Evolutionary conservation across 768 basidiomycete species (phyloP).

Genomic region (Kondoa subrosea): DNA sequence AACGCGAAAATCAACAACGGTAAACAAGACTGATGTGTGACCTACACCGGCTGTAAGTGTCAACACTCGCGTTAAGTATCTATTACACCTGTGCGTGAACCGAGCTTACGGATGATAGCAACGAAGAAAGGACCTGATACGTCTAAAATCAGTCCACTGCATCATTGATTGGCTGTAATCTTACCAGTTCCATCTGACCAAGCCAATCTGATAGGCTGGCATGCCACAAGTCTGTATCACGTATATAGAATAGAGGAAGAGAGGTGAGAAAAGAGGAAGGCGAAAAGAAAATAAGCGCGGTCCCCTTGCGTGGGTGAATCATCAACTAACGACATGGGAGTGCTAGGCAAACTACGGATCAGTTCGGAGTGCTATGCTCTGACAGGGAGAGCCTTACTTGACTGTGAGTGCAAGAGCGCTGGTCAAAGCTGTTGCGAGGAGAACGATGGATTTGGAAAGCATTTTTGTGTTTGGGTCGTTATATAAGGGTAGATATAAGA

Average conservation of each 20-base stretch:
- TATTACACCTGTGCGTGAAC: too few species aligned
- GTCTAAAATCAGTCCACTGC: background rate
- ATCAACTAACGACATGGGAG: background rate
- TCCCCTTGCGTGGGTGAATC: background rate
- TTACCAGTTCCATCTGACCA: background rate
- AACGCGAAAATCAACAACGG: background rate
- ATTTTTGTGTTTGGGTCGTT: background rate
- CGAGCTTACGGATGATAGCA: background rate
- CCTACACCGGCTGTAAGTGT: too few species aligned
- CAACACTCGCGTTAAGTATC: too few species aligned
- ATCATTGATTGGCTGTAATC: background rate
- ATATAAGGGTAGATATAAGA: background rate
- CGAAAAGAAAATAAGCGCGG: background rate
- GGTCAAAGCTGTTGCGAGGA: background rate
- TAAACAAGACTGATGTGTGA: background rate
- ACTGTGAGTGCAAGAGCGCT: background rate
- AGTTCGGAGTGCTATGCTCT: background rate
- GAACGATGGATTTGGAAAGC: background rate
- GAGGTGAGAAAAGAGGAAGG: too few species aligned
- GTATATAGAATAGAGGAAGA: too few species aligned
- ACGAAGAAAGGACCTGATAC: background rate
- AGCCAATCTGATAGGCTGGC: background rate
- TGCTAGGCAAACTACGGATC: background rate
- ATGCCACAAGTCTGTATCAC: background rate
- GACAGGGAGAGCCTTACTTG: background rate